phyloP scores from a whole-genome alignment of 202 grass and related monocot species.

The Panicum virgatum region DNA sequence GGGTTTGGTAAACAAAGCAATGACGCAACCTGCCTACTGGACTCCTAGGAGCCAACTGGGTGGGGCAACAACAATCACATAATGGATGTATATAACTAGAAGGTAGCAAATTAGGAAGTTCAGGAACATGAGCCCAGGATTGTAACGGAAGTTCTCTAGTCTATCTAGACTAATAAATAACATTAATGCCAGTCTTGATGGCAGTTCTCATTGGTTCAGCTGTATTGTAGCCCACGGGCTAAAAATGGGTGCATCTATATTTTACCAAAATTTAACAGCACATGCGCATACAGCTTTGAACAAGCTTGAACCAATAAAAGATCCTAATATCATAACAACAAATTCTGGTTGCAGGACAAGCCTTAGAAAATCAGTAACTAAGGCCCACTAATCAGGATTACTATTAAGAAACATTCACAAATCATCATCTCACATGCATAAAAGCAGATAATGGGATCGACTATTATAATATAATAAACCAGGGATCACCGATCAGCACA shows the following conservation, averaged over 20 bases:
- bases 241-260: not conserved
- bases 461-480: not conserved
- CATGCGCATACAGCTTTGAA: not conserved
- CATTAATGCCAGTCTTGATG: constrained; percentile 4
- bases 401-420: not conserved
- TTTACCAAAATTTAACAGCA: not conserved
- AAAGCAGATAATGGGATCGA: not conserved
- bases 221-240: not conserved
- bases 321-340: not conserved
- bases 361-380: not conserved
- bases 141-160: not conserved
- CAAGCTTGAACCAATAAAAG: not conserved
- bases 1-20: not conserved
- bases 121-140: not conserved
- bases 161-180: constrained; percentile 1
- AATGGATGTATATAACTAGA: not conserved
- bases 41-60: not conserved
- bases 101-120: not conserved
- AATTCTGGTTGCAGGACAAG: not conserved
- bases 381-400: not conserved
- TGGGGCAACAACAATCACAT: not conserved
- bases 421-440: not conserved
- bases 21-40: not conserved
- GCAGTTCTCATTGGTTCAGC: not conserved
- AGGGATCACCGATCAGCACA: not conserved